Percentiles rank a stretch among this genome's conserved stretches.
These are phyloP conservation scores for Babesia ovis DNA, from an alignment of 169 alveolate species.

Conservation along the genomic window DNA sequence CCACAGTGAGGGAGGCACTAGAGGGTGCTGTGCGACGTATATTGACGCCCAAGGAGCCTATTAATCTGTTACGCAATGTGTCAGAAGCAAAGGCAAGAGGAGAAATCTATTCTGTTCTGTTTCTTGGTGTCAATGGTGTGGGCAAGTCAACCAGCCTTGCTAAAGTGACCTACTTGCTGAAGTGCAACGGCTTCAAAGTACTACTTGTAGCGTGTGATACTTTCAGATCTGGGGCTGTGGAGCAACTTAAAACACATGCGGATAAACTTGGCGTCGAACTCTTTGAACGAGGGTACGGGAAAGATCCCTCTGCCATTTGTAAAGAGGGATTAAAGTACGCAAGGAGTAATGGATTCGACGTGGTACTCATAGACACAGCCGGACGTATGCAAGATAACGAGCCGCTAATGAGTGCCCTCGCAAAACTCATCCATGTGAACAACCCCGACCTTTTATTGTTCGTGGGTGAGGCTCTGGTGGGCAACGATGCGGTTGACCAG, in stretches of 20 bases:
- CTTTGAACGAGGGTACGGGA: constrained; percentile 98
- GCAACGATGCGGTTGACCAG: constrained; percentile 99
- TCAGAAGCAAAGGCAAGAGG: constrained; percentile 87
- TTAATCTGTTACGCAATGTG: constrained; percentile 58
- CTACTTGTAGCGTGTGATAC: constrained; percentile 99
- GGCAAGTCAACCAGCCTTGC: constrained; percentile 99
- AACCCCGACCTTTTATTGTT: constrained; percentile 96
- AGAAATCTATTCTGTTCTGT: constrained; percentile 89
- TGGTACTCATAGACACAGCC: constrained; percentile 99
- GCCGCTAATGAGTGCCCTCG: constrained; percentile 97
- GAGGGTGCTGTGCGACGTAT: constrained; percentile 56
- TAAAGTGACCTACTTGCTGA: constrained; percentile 94
- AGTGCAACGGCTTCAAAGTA: constrained; percentile 92
- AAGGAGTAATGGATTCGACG: constrained; percentile 88
- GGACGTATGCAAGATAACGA: constrained; percentile 99
- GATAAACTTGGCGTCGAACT: constrained; percentile 92
- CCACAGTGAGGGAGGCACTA: constrained; percentile 56
- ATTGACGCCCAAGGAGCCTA: constrained; percentile 62
- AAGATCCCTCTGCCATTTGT: constrained; percentile 97
- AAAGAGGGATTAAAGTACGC: constrained; percentile 93
- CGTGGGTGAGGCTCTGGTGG: constrained; percentile 99
- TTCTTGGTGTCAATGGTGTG: constrained; percentile 99
- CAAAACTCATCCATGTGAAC: constrained; percentile 93
- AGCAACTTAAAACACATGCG: constrained; percentile 97
- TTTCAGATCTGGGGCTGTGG: constrained; percentile 99